Evolutionary conservation across 148 eudicot genomes (phyloP).

Genomic region (Polygonum maritimum): DNA sequence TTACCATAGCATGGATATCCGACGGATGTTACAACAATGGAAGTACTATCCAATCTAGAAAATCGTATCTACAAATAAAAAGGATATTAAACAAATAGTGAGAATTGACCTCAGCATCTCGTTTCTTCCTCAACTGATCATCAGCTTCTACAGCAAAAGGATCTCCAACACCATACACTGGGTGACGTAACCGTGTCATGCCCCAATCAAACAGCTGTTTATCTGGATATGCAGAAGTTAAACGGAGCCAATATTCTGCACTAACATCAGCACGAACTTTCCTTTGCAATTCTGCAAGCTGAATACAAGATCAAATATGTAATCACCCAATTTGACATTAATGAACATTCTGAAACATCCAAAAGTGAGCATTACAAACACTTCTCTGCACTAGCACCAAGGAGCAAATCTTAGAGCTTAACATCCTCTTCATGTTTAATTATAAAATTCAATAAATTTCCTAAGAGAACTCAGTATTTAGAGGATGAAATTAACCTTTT

Average conservation of each 20-base stretch:
- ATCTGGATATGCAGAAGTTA: constrained; percentile 67
- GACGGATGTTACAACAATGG: neutral
- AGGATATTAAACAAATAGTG: neutral
- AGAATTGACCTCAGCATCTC: constrained; percentile 73
- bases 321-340: neutral
- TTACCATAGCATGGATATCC: neutral
- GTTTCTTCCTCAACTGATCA: constrained; percentile 81
- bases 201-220: constrained; percentile 95
- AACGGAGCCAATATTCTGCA: constrained; percentile 86
- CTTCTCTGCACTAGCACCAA: neutral
- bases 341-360: neutral
- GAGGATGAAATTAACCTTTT: neutral
- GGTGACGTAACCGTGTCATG: constrained; percentile 66
- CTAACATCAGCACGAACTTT: constrained; percentile 83
- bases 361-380: neutral
- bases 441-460: neutral
- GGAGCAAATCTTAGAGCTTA: neutral
- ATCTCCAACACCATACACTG: constrained; percentile 80
- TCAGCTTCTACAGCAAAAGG: constrained; percentile 75
- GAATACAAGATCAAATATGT: constrained; percentile 12
- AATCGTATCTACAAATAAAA: neutral
- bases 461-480: neutral
- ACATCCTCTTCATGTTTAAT: neutral
- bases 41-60: neutral
- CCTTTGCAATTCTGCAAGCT: constrained; percentile 77